Conservation (phyloP, 179 eudicot species). For the Camellia oleifera region DNA sequence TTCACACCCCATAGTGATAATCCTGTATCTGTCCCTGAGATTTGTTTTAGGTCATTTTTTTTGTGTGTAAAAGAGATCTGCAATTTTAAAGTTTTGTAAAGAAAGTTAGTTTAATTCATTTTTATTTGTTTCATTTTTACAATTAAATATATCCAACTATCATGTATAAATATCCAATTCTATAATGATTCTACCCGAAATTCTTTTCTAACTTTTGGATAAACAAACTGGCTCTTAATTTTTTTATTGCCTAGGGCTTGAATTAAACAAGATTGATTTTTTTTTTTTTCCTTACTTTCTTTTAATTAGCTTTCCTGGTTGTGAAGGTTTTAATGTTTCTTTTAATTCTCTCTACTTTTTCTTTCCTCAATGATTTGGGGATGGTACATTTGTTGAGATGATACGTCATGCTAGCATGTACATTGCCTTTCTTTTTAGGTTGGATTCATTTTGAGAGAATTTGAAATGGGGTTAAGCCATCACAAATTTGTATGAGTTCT, state of each 20-base stretch:
- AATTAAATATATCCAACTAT: neutral
- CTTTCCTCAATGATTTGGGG: neutral
- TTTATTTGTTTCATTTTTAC: neutral
- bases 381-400: neutral
- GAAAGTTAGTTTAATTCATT: too few species aligned
- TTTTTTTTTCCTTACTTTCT: neutral
- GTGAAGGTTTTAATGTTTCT: too few species aligned
- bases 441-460: neutral
- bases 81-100: too few species aligned
- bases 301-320: neutral
- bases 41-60: too few species aligned
- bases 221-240: too few species aligned
- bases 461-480: neutral
- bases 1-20: too few species aligned
- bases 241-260: neutral
- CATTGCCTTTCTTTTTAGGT: conserved; percentile 1
- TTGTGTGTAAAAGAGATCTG: too few species aligned
- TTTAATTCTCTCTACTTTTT: neutral
- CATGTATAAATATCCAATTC: neutral
- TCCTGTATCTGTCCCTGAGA: too few species aligned
- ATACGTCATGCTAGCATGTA: neutral
- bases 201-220: too few species aligned
- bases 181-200: neutral
- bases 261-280: neutral
- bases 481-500: neutral